A percentile compares a stretch with the other conserved stretches of the same genome.
Conservation (phyloP, 179 eudicot genomes). For the Beta corolliflora region DNA sequence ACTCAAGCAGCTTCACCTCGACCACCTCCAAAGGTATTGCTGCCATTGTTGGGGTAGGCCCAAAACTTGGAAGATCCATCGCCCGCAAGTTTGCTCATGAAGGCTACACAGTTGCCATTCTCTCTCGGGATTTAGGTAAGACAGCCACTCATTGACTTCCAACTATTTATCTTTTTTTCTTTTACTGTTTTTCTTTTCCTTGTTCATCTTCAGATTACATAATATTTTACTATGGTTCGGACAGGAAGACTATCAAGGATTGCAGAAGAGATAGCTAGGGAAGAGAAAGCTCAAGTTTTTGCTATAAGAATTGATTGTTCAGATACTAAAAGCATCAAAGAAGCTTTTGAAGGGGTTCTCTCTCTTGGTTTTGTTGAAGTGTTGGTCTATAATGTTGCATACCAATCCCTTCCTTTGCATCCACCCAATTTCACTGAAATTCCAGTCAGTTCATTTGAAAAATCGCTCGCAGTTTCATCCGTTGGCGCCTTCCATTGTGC, state of each 20-base stretch:
- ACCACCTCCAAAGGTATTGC: conserved; percentile 68
- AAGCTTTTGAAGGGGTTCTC: conserved; percentile 84
- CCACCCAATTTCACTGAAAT: conserved; percentile 55
- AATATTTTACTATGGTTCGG: not conserved
- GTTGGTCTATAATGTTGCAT: conserved; percentile 79
- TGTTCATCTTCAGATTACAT: not conserved
- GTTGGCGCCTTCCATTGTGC: conserved; percentile 89
- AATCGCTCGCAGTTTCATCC: conserved; percentile 70
- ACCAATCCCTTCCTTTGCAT: conserved; percentile 39
- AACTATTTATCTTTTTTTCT: not conserved
- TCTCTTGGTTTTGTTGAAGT: conserved; percentile 85
- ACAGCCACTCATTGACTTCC: not conserved
- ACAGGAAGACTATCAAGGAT: conserved; percentile 66
- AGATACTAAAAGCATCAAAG: conserved; percentile 58
- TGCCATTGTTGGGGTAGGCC: conserved; percentile 96
- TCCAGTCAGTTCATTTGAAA: conserved; percentile 56
- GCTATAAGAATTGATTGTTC: conserved; percentile 91
- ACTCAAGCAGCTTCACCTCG: conserved; percentile 46
- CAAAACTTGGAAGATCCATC: conserved; percentile 80
- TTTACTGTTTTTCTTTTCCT: not conserved
- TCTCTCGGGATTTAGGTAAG: conserved; percentile 73
- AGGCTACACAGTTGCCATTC: conserved; percentile 90
- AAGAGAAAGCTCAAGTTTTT: conserved; percentile 75
- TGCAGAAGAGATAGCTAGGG: conserved; percentile 90
- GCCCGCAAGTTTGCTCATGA: conserved; percentile 87